Conservation (phyloP, 352 stramenopile species). For the Phytophthora pinifolia region DNA sequence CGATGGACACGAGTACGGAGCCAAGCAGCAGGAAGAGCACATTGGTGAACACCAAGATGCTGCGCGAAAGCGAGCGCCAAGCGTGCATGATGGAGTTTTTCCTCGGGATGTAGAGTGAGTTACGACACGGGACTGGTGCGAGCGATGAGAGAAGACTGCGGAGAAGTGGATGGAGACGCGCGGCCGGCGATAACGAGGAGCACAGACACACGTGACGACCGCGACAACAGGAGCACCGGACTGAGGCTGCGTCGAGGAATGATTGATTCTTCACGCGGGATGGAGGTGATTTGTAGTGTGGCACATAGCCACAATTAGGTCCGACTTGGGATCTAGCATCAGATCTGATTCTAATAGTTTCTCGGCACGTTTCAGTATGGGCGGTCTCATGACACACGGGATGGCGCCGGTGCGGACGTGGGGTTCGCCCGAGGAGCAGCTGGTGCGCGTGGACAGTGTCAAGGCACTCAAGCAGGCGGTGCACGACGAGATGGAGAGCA, state of each 20-base stretch:
- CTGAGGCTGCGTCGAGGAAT: slow-evolving; percentile 20
- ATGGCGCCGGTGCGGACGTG: slow-evolving; percentile 26
- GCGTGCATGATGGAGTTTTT: slow-evolving; percentile 37
- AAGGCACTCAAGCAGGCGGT: slow-evolving; percentile 68
- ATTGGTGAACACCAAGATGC: slow-evolving; percentile 88
- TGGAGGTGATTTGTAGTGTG: too few species aligned
- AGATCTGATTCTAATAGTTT: not conserved
- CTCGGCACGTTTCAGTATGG: slow-evolving; percentile 3
- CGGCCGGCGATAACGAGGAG: slow-evolving; percentile 2
- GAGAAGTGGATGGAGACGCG: not conserved
- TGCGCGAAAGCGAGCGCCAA: slow-evolving; percentile 75
- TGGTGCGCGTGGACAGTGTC: slow-evolving; percentile 52
- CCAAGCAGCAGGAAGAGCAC: slow-evolving; percentile 86
- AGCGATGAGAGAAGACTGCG: slow-evolving; percentile 1
- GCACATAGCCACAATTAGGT: too few species aligned
- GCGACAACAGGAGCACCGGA: slow-evolving; percentile 1
- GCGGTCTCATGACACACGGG: slow-evolving; percentile 11
- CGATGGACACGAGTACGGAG: slow-evolving; percentile 76
- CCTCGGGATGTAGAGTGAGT: slow-evolving; percentile 13
- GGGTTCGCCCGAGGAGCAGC: slow-evolving; percentile 20
- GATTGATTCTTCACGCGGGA: not conserved
- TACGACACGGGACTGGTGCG: slow-evolving; percentile 23
- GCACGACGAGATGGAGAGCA: slow-evolving; percentile 73
- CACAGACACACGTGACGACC: slow-evolving; percentile 3
- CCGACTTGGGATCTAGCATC: not conserved